These are phyloP conservation scores for Talaromyces verruculosus DNA, from an alignment of 2,329 filamentous ascomycete species.

Conservation along the genomic window DNA sequence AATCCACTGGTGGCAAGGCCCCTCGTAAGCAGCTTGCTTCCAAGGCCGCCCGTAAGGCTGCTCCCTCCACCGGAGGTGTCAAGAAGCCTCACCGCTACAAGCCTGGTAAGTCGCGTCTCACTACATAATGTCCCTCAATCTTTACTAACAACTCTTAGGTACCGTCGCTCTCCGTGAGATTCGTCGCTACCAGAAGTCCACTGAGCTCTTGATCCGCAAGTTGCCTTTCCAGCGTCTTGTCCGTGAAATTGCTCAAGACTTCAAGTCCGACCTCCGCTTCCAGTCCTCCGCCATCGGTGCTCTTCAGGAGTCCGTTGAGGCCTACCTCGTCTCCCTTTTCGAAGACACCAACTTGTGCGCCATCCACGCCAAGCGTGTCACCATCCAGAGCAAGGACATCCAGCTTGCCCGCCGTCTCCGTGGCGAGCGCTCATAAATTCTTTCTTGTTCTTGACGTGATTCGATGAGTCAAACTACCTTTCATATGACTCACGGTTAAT, in stretches of 20 bases:
- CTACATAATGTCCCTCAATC: background rate
- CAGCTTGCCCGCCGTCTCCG: constrained; percentile 93
- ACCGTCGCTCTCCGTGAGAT: constrained; percentile 98
- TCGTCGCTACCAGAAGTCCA: constrained; percentile 95
- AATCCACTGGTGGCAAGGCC: constrained; percentile 73
- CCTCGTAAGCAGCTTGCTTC: constrained; percentile 95
- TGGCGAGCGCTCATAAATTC: constrained; percentile 76
- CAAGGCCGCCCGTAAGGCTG: constrained; percentile 98
- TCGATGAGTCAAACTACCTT: constrained; percentile 23
- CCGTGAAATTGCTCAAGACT: constrained; percentile 93
- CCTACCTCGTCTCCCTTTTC: constrained; percentile 96
- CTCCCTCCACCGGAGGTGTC: constrained; percentile 93
- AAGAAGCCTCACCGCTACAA: constrained; percentile 93
- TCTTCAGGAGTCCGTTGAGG: constrained; percentile 97
- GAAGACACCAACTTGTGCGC: constrained; percentile 98
- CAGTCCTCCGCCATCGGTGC: constrained; percentile 97
- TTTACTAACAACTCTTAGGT: constrained; percentile 41
- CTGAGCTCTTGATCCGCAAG: constrained; percentile 94
- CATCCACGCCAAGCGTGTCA: constrained; percentile 99
- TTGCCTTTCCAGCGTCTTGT: constrained; percentile 97
- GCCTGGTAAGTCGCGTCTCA: constrained; percentile 59
- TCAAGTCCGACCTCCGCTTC: constrained; percentile 95
- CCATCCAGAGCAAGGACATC: constrained; percentile 92
- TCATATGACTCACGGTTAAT: constrained; percentile 33
- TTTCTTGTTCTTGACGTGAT: constrained; percentile 24